phyloP scores from a whole-genome alignment of 176 grass and related monocot species.

The Saccharum spontaneum region DNA sequence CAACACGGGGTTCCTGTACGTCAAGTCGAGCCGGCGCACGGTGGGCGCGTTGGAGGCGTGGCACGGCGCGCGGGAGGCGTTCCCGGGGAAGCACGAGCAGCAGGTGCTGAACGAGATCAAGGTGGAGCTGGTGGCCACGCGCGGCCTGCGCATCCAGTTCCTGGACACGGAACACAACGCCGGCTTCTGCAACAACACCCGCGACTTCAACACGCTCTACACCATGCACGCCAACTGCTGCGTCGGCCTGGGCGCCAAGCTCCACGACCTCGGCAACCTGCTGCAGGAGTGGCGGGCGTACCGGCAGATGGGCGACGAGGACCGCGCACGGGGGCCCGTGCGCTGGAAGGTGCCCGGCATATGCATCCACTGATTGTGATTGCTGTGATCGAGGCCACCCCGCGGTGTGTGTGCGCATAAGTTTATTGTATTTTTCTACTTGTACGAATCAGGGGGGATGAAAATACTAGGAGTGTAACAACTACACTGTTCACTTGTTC shows the following conservation, averaged over 20 bases:
- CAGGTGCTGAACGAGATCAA: conserved; percentile 80
- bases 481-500: not conserved
- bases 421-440: not conserved
- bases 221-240: conserved; percentile 85
- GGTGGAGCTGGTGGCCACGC: conserved; percentile 26
- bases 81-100: conserved; percentile 66
- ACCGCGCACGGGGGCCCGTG: conserved; percentile 23
- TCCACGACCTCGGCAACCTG: conserved; percentile 57
- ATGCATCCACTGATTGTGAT: conserved; percentile 59
- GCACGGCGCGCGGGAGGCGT: conserved; percentile 37
- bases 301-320: conserved; percentile 20
- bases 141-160: conserved; percentile 66
- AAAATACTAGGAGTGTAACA: not conserved
- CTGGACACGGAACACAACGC: conserved; percentile 60
- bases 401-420: not conserved
- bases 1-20: conserved; percentile 83
- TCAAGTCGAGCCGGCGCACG: conserved; percentile 47
- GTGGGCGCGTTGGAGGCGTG: conserved; percentile 64
- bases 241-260: conserved; percentile 52
- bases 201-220: conserved; percentile 72
- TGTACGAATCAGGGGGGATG: not conserved
- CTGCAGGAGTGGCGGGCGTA: conserved; percentile 59
- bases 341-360: conserved; percentile 76
- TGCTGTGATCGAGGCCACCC: not conserved
- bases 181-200: conserved; percentile 69